Conservation (phyloP, 768 basidiomycete species). For the Boletus edulis region DNA sequence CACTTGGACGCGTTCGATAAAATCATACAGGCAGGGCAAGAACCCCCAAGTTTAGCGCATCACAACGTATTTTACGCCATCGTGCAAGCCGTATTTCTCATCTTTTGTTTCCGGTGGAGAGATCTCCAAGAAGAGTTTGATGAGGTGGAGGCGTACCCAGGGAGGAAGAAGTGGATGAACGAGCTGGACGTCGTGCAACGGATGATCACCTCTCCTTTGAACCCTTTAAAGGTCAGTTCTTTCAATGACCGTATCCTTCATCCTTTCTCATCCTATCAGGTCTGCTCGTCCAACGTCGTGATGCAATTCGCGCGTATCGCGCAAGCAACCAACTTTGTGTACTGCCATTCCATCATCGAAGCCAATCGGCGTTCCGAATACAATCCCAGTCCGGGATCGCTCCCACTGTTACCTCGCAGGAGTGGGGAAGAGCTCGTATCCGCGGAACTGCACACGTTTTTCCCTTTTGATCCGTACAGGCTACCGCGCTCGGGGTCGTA, state of each 20-base stretch:
- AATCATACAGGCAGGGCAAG: constrained; percentile 37
- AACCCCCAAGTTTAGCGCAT: constrained; percentile 34
- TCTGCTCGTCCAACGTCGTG: constrained; percentile 89
- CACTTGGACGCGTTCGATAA: constrained; percentile 74
- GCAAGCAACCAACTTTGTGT: constrained; percentile 86
- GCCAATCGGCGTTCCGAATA: constrained; percentile 75
- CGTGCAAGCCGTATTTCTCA: constrained; percentile 87
- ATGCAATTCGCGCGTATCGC: constrained; percentile 93
- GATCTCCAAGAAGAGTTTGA: constrained; percentile 69
- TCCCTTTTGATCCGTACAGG: constrained; percentile 97
- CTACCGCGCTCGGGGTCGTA: constrained; percentile 75
- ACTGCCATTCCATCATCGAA: constrained; percentile 91
- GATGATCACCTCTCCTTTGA: constrained; percentile 76
- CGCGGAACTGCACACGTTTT: constrained; percentile 87
- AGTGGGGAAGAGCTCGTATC: constrained; percentile 40
- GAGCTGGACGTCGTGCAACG: constrained; percentile 77
- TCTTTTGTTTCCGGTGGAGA: constrained; percentile 98
- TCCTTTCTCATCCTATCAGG: constrained; percentile 39
- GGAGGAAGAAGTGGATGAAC: constrained; percentile 75
- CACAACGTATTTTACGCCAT: constrained; percentile 89
- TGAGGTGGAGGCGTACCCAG: constrained; percentile 51
- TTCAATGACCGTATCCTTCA: no score
- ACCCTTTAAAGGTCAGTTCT: constrained; percentile 66
- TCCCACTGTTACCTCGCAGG: constrained; percentile 17
- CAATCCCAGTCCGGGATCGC: constrained; percentile 26